Conservation (phyloP, 768 basidiomycete genomes). For the Agaricus blazei region DNA sequence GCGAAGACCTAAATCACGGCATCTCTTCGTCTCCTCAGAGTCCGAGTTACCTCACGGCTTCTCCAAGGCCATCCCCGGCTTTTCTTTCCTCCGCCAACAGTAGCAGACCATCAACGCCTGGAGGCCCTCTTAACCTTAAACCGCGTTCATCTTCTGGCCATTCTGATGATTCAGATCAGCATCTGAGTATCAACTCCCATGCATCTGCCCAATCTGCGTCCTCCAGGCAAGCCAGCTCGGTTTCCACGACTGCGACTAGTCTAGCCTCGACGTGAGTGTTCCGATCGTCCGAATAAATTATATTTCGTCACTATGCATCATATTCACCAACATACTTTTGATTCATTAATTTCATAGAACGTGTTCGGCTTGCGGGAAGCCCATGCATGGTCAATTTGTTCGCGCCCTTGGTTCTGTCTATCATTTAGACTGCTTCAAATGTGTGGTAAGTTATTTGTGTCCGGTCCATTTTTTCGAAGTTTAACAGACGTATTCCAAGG, state of each 20-base stretch:
- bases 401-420: constrained; percentile 90
- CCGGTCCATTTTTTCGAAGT: background rate
- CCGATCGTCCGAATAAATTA: constrained; percentile 8
- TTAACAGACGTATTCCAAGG: constrained; percentile 41
- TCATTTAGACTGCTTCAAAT: constrained; percentile 98
- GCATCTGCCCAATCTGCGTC: constrained; percentile 53
- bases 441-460: constrained; percentile 61
- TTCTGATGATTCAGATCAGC: constrained; percentile 43
- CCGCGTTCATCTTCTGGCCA: constrained; percentile 51
- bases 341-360: constrained; percentile 36
- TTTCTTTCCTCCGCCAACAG: constrained; percentile 37
- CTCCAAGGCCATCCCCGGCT: constrained; percentile 39
- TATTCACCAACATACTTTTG: constrained; percentile 22
- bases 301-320: constrained; percentile 4
- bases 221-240: constrained; percentile 43
- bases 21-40: constrained; percentile 22
- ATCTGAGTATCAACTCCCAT: constrained; percentile 41
- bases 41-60: constrained; percentile 20
- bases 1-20: constrained; percentile 68
- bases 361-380: constrained; percentile 73
- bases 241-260: constrained; percentile 52
- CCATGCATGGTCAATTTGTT: constrained; percentile 95
- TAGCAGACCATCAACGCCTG: constrained; percentile 54
- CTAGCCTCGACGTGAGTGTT: constrained; percentile 55
- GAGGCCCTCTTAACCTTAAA: constrained; percentile 40